These are phyloP conservation scores for Dactylellina haptotyla DNA, from an alignment of 2,329 filamentous ascomycete species.

Conservation along the genomic window DNA sequence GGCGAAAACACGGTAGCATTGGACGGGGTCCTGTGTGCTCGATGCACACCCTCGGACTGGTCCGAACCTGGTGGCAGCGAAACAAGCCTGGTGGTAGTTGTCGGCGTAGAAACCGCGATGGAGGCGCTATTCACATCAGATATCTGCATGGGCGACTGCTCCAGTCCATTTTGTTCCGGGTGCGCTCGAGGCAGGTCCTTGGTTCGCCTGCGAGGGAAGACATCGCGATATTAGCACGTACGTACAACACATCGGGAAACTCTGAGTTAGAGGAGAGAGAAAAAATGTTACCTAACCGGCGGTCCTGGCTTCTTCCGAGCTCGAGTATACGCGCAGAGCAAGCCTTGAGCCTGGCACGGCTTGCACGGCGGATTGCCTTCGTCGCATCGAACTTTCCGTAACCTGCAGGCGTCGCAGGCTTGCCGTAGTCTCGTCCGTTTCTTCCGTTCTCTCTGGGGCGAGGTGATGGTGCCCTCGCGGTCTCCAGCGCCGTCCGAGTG, in stretches of 20 bases:
- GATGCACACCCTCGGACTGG: slow-evolving; percentile 52
- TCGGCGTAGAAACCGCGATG: slow-evolving; percentile 37
- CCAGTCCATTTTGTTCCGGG: slow-evolving; percentile 51
- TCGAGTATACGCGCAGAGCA: slow-evolving; percentile 53
- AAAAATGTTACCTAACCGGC: slow-evolving; percentile 46
- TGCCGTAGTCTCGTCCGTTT: slow-evolving; percentile 53
- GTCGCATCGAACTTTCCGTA: slow-evolving; percentile 52
- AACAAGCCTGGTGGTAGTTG: slow-evolving; percentile 44
- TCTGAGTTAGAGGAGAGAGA: background rate
- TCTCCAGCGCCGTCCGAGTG: slow-evolving; percentile 52
- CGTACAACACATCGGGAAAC: slow-evolving; percentile 38
- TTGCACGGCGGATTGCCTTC: slow-evolving; percentile 53
- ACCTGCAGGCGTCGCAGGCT: slow-evolving; percentile 51
- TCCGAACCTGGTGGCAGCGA: slow-evolving; percentile 51
- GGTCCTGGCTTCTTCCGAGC: slow-evolving; percentile 54
- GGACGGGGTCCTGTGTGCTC: slow-evolving; percentile 46
- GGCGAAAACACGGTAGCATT: slow-evolving; percentile 48
- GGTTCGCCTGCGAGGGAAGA: slow-evolving; percentile 32
- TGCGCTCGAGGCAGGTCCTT: slow-evolving; percentile 48
- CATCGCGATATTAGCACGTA: slow-evolving; percentile 43
- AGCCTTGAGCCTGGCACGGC: slow-evolving; percentile 52
- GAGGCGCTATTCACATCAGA: slow-evolving; percentile 30
- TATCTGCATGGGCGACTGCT: slow-evolving; percentile 52
- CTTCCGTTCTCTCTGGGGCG: slow-evolving; percentile 46
- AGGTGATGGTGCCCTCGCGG: slow-evolving; percentile 42